Percentiles rank a stretch among this genome's conserved stretches.
phyloP scores from a whole-genome alignment of 2,329 filamentous ascomycete genomes.

The Tolypocladium ovalisporum region DNA sequence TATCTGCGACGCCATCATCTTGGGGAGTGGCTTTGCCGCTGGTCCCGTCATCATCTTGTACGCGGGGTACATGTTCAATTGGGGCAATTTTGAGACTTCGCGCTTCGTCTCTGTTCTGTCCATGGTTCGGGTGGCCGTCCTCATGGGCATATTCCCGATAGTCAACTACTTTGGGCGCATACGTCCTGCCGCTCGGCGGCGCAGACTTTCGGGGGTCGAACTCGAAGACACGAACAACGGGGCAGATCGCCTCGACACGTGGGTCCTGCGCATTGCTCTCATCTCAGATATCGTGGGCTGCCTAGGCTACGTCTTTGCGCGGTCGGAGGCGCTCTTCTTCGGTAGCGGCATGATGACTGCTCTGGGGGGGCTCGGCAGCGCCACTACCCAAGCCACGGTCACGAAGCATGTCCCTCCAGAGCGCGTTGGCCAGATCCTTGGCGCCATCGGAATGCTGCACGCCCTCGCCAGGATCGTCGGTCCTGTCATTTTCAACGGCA shows the following conservation, averaged over 20 bases:
- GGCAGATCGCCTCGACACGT: slow-evolving; percentile 67
- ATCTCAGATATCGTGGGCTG: slow-evolving; percentile 68
- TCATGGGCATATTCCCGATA: slow-evolving; percentile 65
- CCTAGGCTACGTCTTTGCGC: slow-evolving; percentile 60
- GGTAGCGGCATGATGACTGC: slow-evolving; percentile 62
- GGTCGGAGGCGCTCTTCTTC: slow-evolving; percentile 54
- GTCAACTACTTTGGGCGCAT: slow-evolving; percentile 65
- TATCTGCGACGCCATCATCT: slow-evolving; percentile 68
- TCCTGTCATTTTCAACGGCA: slow-evolving; percentile 72
- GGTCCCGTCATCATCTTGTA: slow-evolving; percentile 80
- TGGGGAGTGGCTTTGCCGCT: slow-evolving; percentile 71
- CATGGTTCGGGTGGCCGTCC: slow-evolving; percentile 59
- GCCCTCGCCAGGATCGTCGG: slow-evolving; percentile 68
- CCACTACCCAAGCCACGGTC: slow-evolving; percentile 71
- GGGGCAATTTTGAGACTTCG: slow-evolving; percentile 72
- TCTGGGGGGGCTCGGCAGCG: slow-evolving; percentile 74
- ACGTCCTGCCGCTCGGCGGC: slow-evolving; percentile 33
- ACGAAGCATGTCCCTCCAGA: slow-evolving; percentile 87
- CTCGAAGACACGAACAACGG: slow-evolving; percentile 47
- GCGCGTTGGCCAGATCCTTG: slow-evolving; percentile 75
- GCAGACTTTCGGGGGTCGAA: slow-evolving; percentile 22
- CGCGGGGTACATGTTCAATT: slow-evolving; percentile 66
- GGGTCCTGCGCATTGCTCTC: slow-evolving; percentile 63
- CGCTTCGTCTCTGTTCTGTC: slow-evolving; percentile 75
- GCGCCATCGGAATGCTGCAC: slow-evolving; percentile 78